These are phyloP conservation scores for Lactifluus piperatus DNA, from an alignment of 768 basidiomycete genomes.

Conservation along the genomic window DNA sequence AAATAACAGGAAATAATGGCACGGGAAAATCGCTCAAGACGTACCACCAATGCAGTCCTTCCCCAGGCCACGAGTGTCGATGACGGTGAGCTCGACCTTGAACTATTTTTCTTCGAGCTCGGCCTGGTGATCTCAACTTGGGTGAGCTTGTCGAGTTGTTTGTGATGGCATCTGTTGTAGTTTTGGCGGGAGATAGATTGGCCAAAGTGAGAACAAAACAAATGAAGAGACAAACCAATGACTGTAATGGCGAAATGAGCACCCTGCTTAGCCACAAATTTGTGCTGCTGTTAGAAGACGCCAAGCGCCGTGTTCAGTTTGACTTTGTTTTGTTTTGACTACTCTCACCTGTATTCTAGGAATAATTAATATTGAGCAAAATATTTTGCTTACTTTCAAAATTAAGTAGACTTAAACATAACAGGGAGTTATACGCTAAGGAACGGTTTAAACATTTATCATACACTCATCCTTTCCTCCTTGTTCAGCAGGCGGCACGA, in stretches of 20 bases:
- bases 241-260: conserved; percentile 99
- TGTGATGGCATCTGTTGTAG: conserved; percentile 80
- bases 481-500: conserved; percentile 40
- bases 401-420: too few relatives aligned
- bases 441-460: conserved; percentile 7
- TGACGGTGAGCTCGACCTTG: conserved; percentile 98
- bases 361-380: too few relatives aligned
- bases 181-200: conserved; percentile 91
- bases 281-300: too few relatives aligned
- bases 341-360: too few relatives aligned
- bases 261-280: conserved; percentile 96
- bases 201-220: conserved; percentile 54
- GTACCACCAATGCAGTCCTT: too few relatives aligned
- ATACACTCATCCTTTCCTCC: not conserved
- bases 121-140: conserved; percentile 98
- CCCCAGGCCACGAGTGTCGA: conserved; percentile 99
- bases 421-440: conserved; percentile 20
- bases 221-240: conserved; percentile 60
- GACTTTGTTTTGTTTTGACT: too few relatives aligned
- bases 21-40: too few relatives aligned
- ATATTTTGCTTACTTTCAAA: too few relatives aligned
- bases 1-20: too few relatives aligned
- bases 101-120: conserved; percentile 98
- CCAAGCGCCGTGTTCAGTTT: too few relatives aligned
- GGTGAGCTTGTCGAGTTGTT: conserved; percentile 97